phyloP scores from a whole-genome alignment of 2,329 filamentous ascomycete genomes.

The Aspergillus vadensis region DNA sequence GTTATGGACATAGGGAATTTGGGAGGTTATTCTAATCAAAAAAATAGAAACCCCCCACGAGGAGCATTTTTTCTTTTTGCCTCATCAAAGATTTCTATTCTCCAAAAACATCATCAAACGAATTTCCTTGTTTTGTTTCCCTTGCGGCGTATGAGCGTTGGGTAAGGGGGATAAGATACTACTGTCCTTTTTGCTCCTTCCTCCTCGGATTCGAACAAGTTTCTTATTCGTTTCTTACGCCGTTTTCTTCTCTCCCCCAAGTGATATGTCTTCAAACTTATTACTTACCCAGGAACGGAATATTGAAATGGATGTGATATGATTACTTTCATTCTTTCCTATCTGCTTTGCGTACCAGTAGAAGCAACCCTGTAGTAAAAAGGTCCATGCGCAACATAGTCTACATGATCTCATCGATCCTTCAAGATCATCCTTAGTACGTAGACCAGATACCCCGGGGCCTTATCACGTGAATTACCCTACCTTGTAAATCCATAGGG shows the following conservation, averaged over 20 bases:
- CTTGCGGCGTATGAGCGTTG: conserved; percentile 28
- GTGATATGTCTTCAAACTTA: conserved; percentile 16
- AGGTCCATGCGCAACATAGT: not conserved
- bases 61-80: conserved; percentile 13
- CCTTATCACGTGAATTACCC: not conserved
- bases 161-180: conserved; percentile 11
- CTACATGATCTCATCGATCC: not conserved
- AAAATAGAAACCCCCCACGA: not conserved
- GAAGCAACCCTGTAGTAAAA: no score
- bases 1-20: conserved; percentile 20
- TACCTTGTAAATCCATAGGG: conserved; percentile 13
- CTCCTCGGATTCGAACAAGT: conserved; percentile 22
- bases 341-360: not conserved
- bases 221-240: not conserved
- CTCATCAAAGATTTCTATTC: conserved; percentile 31
- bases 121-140: conserved; percentile 9
- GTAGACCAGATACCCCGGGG: not conserved
- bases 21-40: conserved; percentile 16
- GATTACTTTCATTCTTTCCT: conserved; percentile 8
- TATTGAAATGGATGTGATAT: conserved; percentile 32
- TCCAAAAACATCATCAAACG: conserved; percentile 17
- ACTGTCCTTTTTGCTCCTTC: not conserved
- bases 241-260: conserved; percentile 17
- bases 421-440: not conserved
- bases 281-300: conserved; percentile 21